Evolutionary conservation across 2,329 filamentous ascomycete genomes (phyloP).

Genomic region (Polytolypa hystricis): DNA sequence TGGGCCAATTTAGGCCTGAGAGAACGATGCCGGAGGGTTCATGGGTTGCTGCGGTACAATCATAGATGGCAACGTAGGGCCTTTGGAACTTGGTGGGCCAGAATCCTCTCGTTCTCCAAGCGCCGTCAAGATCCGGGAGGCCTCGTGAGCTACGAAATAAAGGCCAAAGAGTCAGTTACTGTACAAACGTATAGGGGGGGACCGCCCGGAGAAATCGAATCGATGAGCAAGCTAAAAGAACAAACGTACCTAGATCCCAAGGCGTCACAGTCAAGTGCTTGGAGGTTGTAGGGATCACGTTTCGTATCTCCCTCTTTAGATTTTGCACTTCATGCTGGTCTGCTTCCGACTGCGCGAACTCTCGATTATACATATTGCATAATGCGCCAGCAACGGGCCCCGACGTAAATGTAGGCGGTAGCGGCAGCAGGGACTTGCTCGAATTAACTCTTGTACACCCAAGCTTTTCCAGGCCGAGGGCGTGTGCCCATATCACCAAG

Average conservation of each 20-base stretch:
- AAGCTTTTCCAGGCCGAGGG: conserved; percentile 9
- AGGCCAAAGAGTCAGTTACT: neutral
- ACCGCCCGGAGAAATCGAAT: neutral
- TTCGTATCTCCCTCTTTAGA: conserved; percentile 10
- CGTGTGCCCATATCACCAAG: conserved; percentile 11
- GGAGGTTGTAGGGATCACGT: conserved; percentile 9
- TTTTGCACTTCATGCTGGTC: conserved; percentile 7
- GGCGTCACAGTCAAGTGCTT: conserved; percentile 7
- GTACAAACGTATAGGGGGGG: too few species aligned
- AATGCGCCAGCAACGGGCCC: conserved; percentile 6
- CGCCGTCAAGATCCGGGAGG: conserved; percentile 10
- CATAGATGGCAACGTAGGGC: neutral
- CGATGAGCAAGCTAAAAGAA: neutral
- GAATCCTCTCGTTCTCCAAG: conserved; percentile 7
- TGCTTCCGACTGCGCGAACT: conserved; percentile 7
- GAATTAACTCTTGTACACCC: neutral
- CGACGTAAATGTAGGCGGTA: conserved; percentile 1
- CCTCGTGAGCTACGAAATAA: conserved; percentile 10
- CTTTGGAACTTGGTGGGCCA: neutral
- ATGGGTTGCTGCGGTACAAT: neutral
- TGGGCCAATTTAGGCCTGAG: too few species aligned
- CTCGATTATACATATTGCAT: conserved; percentile 11
- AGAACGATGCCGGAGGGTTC: neutral
- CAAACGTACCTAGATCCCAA: conserved; percentile 13
- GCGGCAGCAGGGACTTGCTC: neutral